phyloP scores from a whole-genome alignment of 768 basidiomycete genomes.

The Podaxis sp. region DNA sequence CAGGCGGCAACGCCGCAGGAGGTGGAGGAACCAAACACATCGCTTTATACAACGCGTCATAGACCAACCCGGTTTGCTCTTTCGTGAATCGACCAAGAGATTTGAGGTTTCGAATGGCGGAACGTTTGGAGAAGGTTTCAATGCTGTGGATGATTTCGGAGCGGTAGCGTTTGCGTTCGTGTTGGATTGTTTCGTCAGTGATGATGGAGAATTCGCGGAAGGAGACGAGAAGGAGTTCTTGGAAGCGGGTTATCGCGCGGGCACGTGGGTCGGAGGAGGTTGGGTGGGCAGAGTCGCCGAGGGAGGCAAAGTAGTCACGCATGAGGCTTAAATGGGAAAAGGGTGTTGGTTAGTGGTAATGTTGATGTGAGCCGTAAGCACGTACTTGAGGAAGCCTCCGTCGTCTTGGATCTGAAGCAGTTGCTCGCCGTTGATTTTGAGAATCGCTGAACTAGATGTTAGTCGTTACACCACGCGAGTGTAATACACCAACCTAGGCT shows the following conservation, averaged over 20 bases:
- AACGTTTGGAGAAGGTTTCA: constrained; percentile 91
- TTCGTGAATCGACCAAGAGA: constrained; percentile 80
- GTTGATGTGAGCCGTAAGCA: background rate
- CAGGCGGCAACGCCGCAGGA: constrained; percentile 43
- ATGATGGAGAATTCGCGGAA: constrained; percentile 98
- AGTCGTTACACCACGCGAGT: background rate
- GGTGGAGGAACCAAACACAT: constrained; percentile 78
- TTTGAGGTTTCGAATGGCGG: constrained; percentile 85
- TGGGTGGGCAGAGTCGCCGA: constrained; percentile 94
- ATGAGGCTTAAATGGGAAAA: constrained; percentile 60
- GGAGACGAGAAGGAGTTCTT: constrained; percentile 93
- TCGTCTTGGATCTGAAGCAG: constrained; percentile 94
- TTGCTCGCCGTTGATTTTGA: constrained; percentile 96
- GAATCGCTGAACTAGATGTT: constrained; percentile 61
- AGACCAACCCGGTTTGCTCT: constrained; percentile 86
- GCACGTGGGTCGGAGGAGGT: constrained; percentile 83
- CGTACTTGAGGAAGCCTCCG: constrained; percentile 92
- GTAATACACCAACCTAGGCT: constrained; percentile 7
- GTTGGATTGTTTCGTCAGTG: constrained; percentile 89
- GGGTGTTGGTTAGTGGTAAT: background rate
- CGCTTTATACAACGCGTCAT: constrained; percentile 87
- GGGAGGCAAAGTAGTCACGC: constrained; percentile 91
- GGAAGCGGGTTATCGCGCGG: constrained; percentile 95
- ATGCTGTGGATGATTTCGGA: constrained; percentile 90
- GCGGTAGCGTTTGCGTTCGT: constrained; percentile 83